A percentile compares a stretch with the other conserved stretches of the same genome.
Evolutionary conservation across 1,284 basidiomycete species (phyloP).

Genomic region (Naganishia sp.): DNA sequence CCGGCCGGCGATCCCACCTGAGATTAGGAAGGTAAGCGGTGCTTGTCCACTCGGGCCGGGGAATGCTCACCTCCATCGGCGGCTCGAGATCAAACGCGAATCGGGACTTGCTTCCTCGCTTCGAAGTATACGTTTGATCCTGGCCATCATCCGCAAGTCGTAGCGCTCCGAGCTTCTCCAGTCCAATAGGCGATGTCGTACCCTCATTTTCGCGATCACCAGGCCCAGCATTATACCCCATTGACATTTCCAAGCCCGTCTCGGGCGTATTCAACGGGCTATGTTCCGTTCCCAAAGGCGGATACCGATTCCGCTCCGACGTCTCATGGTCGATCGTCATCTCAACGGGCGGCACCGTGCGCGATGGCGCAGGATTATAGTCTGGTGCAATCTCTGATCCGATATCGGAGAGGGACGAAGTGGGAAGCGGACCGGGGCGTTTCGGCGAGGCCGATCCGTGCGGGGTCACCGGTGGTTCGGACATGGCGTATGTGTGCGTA

Average conservation of each 20-base stretch:
- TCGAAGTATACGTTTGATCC: conserved; percentile 4
- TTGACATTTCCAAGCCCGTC: conserved; percentile 8
- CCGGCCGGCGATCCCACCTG: conserved; percentile 20
- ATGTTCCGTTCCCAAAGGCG: conserved; percentile 1
- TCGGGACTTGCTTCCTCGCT: conserved; percentile 4
- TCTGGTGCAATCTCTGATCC: conserved; percentile 9
- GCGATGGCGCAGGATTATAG: conserved; percentile 14
- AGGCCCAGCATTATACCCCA: background rate
- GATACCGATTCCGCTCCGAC: conserved; percentile 15
- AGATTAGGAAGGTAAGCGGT: background rate
- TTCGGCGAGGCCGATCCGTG: background rate
- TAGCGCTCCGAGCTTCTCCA: background rate
- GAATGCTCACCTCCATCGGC: conserved; percentile 17
- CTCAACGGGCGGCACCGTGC: background rate
- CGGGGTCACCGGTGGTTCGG: too few species aligned
- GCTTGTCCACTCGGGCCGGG: too few species aligned
- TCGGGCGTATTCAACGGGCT: conserved; percentile 15
- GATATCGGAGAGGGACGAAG: conserved; percentile 7
- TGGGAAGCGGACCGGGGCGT: background rate
- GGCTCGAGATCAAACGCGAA: conserved; percentile 14
- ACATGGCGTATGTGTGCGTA: too few species aligned
- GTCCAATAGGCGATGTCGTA: background rate
- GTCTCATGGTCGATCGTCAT: background rate
- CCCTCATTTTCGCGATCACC: background rate
- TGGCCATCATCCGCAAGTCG: background rate